Conservation (phyloP, 805 yeast species). For the Wickerhamomyces ciferrii region DNA sequence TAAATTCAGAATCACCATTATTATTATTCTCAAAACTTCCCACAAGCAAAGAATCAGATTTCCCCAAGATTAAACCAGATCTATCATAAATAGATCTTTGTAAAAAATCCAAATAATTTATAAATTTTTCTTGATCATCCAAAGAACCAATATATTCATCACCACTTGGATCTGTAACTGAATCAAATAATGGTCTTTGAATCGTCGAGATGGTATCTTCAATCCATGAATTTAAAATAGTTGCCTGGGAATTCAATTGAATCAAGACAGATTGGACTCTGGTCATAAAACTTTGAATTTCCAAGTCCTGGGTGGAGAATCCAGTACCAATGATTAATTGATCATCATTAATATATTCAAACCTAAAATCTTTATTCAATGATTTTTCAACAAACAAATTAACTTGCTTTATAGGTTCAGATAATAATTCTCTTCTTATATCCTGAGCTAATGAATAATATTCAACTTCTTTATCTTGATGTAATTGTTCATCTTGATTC, state of each 20-base stretch:
- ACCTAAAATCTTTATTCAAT: background rate
- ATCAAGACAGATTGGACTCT: constrained; percentile 12
- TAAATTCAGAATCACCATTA: constrained; percentile 3
- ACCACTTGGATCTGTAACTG: constrained; percentile 28
- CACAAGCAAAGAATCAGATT: constrained; percentile 18
- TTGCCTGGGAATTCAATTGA: constrained; percentile 48
- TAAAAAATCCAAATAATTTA: constrained; percentile 49
- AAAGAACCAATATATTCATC: constrained; percentile 76
- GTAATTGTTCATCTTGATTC: constrained; percentile 26
- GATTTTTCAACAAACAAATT: constrained; percentile 4
- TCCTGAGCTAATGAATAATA: constrained; percentile 59
- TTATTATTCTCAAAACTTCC: constrained; percentile 7
- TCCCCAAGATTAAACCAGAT: constrained; percentile 27
- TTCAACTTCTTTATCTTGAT: constrained; percentile 41
- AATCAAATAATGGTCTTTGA: constrained; percentile 45
- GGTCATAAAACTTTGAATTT: constrained; percentile 7
- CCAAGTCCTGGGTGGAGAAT: constrained; percentile 2
- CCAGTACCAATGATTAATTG: too few species aligned
- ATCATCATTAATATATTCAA: constrained; percentile 1
- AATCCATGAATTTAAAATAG: constrained; percentile 47
- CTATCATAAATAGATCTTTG: constrained; percentile 43
- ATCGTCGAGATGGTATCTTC: constrained; percentile 36
- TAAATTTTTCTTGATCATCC: constrained; percentile 68
- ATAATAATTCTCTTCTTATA: constrained; percentile 46
- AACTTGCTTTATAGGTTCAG: constrained; percentile 24